Evolutionary conservation across 1,139 yeast genomes (phyloP).

Genomic region (Pichia sp.): DNA sequence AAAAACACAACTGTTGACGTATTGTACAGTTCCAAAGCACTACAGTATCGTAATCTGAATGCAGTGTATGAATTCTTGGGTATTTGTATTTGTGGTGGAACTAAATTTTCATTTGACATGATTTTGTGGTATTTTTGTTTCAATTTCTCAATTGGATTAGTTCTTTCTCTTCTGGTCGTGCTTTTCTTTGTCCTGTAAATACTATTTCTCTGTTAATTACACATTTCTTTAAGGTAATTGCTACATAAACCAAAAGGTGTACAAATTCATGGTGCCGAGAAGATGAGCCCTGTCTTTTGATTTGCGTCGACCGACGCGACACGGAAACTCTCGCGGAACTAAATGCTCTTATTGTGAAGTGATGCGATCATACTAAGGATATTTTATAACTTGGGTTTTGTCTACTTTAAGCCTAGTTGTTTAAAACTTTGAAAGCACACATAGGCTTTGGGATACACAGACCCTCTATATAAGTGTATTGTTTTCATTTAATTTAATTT

Average conservation of each 20-base stretch:
- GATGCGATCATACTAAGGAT: background rate
- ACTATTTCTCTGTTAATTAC: too few species aligned
- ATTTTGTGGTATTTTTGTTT: background rate
- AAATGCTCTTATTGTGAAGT: background rate
- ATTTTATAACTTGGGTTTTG: background rate
- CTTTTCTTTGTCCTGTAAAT: too few species aligned
- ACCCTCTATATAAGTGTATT: background rate
- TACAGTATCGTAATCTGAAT: constrained; percentile 49
- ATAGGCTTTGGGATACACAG: background rate
- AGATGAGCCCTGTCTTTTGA: background rate
- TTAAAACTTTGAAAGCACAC: too few species aligned
- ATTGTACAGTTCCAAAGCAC: constrained; percentile 43
- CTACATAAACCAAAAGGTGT: too few species aligned
- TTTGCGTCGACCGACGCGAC: background rate
- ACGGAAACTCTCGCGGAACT: background rate
- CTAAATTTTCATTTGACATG: background rate
- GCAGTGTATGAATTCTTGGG: constrained; percentile 56
- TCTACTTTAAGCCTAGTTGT: background rate
- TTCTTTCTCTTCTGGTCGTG: background rate
- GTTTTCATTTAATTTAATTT: background rate
- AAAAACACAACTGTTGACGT: constrained; percentile 47
- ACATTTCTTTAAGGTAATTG: too few species aligned
- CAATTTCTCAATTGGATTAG: background rate
- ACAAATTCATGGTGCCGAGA: background rate
- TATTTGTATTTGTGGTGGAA: constrained; percentile 13